Conservation (phyloP, 192 early-diverging fungal genomes). For the Paraglomus occultum region DNA sequence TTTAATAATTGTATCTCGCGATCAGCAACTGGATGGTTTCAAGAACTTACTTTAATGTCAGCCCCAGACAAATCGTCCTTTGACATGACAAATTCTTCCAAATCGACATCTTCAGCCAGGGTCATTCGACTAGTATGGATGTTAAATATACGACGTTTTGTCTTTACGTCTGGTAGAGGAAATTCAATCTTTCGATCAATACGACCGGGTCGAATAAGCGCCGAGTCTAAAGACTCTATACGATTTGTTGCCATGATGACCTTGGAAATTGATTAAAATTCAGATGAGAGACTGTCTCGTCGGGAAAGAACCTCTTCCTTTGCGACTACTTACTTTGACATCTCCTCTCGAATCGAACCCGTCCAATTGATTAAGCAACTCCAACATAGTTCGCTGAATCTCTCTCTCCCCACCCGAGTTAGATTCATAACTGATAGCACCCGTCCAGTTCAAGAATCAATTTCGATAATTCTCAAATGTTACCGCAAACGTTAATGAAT, state of each 20-base stretch:
- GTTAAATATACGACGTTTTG: conserved; percentile 95
- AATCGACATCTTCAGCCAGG: conserved; percentile 91
- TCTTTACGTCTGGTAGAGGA: conserved; percentile 95
- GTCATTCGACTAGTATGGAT: conserved; percentile 96
- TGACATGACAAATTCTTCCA: conserved; percentile 99
- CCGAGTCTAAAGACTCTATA: conserved; percentile 96
- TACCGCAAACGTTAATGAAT: background rate
- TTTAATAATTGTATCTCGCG: background rate
- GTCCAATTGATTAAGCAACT: conserved; percentile 96
- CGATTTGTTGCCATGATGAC: conserved; percentile 99
- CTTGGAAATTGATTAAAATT: conserved; percentile 2
- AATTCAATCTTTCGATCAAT: conserved; percentile 99
- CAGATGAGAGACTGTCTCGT: background rate
- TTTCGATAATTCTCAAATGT: background rate
- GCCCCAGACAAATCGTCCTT: conserved; percentile 99
- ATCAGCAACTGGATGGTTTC: background rate
- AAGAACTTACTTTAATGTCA: conserved; percentile 80
- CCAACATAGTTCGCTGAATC: conserved; percentile 97
- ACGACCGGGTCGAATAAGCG: conserved; percentile 93
- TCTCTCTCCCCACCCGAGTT: conserved; percentile 94
- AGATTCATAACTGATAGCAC: conserved; percentile 74
- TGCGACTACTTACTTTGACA: conserved; percentile 67
- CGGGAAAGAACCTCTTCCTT: background rate
- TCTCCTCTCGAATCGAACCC: conserved; percentile 95
- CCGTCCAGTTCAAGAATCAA: no score